phyloP scores from a whole-genome alignment of 257 asterid species.

The Solanum acaule region DNA sequence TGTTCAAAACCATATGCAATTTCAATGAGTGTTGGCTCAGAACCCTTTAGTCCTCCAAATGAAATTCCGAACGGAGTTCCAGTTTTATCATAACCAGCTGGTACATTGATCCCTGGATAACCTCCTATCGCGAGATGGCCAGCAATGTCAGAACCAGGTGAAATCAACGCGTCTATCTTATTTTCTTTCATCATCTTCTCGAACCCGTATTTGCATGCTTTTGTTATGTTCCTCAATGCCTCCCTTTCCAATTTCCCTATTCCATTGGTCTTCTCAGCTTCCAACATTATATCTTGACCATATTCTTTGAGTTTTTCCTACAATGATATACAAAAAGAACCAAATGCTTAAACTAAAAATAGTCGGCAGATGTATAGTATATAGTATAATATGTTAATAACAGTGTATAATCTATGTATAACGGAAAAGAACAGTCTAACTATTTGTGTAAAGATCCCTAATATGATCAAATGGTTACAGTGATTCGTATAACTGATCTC shows the following conservation, averaged over 20 bases:
- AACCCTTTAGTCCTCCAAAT: conserved; percentile 41
- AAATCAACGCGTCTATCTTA: conserved; percentile 29
- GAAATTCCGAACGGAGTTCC: conserved; percentile 35
- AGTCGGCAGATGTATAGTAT: no score
- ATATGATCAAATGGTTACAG: background rate
- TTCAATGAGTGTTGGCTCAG: conserved; percentile 40
- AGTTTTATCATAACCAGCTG: conserved; percentile 30
- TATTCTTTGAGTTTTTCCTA: conserved; percentile 26
- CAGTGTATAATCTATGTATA: no score
- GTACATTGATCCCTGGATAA: conserved; percentile 37
- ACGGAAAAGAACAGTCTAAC: no score
- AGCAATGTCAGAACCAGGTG: background rate
- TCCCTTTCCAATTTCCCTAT: conserved; percentile 16
- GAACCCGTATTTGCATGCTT: conserved; percentile 12
- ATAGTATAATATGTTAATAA: no score
- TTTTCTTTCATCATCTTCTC: conserved; percentile 22
- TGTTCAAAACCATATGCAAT: conserved; percentile 53
- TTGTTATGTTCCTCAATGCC: conserved; percentile 6
- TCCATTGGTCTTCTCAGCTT: conserved; percentile 32
- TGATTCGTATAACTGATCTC: background rate
- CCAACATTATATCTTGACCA: conserved; percentile 23
- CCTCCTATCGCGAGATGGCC: conserved; percentile 26
- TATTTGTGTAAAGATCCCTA: no score
- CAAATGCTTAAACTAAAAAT: no score
- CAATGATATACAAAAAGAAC: background rate